phyloP scores from a whole-genome alignment of 129 eudicot species.

The Arctium lappa region DNA sequence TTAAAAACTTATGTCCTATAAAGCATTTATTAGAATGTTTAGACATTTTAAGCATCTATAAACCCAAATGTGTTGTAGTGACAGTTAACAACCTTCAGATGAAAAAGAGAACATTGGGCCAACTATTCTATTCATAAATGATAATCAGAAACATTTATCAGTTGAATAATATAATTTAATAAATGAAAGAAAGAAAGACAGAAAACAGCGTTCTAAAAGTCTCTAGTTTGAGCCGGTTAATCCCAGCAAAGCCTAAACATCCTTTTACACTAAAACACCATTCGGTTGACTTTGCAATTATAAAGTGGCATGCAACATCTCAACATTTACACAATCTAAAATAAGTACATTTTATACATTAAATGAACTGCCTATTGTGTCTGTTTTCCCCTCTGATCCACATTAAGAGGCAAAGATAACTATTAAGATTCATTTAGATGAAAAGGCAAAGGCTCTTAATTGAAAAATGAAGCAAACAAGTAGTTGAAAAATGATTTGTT shows the following conservation, averaged over 20 bases:
- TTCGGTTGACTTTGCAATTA: not conserved
- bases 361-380: not conserved
- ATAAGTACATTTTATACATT: not conserved
- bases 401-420: not conserved
- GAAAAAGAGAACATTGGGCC: not conserved
- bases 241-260: too few species aligned
- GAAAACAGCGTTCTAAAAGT: not conserved
- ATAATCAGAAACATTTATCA: not conserved
- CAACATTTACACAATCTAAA: not conserved
- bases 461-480: not conserved
- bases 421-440: not conserved
- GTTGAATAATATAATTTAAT: not conserved
- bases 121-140: not conserved
- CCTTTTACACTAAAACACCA: not conserved
- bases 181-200: not conserved
- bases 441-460: slow-evolving; percentile 9
- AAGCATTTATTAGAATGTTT: not conserved
- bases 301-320: not conserved
- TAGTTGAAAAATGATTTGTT: not conserved
- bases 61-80: not conserved
- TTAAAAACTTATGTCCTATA: too few species aligned
- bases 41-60: not conserved
- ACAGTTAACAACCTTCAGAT: not conserved
- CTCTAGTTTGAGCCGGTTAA: not conserved
- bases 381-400: not conserved